Percentiles rank a stretch among this genome's conserved stretches.
Conservation (phyloP, 2,329 filamentous ascomycete genomes). For the Arthrinium puccinioides region DNA sequence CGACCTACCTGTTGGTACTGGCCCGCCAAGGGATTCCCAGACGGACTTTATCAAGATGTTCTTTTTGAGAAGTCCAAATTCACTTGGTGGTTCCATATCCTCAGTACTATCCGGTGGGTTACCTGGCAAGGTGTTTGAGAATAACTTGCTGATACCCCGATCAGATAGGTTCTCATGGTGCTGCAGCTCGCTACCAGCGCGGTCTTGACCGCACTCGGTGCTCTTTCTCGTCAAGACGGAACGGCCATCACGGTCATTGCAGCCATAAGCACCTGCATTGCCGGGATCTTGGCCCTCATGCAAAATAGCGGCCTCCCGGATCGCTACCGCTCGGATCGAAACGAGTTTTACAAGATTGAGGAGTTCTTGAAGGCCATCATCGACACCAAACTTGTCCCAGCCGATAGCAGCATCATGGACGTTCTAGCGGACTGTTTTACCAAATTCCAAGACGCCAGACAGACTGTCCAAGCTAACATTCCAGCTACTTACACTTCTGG, state of each 20-base stretch:
- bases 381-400: constrained; percentile 37
- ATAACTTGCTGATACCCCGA: background rate
- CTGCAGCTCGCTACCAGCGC: constrained; percentile 42
- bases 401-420: constrained; percentile 34
- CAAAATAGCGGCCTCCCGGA: constrained; percentile 48
- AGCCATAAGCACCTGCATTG: constrained; percentile 40
- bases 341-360: constrained; percentile 42
- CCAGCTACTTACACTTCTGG: constrained; percentile 30
- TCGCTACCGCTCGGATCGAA: constrained; percentile 40
- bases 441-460: constrained; percentile 35
- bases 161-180: constrained; percentile 40
- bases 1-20: constrained; percentile 35
- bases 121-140: background rate
- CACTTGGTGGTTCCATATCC: constrained; percentile 33
- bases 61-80: constrained; percentile 36
- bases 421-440: constrained; percentile 40
- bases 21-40: constrained; percentile 39
- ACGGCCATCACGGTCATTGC: constrained; percentile 41
- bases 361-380: constrained; percentile 43
- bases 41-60: constrained; percentile 42
- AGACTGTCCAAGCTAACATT: constrained; percentile 38
- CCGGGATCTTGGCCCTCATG: constrained; percentile 42
- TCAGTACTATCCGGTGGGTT: constrained; percentile 21
- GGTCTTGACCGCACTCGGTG: constrained; percentile 41
- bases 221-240: constrained; percentile 27